Evolutionary conservation across 495 filamentous ascomycete species (phyloP).

Genomic region (Zalerion maritima): DNA sequence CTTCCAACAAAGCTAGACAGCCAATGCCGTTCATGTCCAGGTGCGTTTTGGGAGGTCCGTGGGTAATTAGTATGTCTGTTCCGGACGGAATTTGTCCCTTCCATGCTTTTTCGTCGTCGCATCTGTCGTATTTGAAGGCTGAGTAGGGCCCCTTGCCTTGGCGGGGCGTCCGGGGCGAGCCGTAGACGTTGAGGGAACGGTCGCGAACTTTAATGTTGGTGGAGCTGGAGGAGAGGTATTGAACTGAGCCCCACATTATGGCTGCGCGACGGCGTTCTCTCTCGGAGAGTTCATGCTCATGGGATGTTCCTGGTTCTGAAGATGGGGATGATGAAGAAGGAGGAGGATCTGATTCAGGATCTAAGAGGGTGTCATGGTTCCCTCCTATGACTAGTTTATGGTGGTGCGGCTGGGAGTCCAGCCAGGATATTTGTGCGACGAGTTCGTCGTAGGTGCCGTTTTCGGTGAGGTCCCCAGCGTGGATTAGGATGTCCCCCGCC

Average conservation of each 20-base stretch:
- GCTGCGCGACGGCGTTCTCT: too few relatives aligned
- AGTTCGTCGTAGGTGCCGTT: constrained; percentile 65
- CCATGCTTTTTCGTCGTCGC: constrained; percentile 38
- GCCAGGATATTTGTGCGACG: constrained; percentile 82
- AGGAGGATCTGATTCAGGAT: constrained; percentile 50
- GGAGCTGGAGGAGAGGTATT: constrained; percentile 50
- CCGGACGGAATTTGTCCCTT: constrained; percentile 46
- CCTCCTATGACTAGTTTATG: constrained; percentile 39
- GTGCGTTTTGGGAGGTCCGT: constrained; percentile 62
- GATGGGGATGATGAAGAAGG: constrained; percentile 35
- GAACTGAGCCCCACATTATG: too few relatives aligned
- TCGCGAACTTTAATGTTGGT: constrained; percentile 39
- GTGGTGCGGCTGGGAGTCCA: constrained; percentile 48
- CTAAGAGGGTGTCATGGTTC: constrained; percentile 69
- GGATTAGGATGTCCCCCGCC: constrained; percentile 75
- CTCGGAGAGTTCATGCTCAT: constrained; percentile 37
- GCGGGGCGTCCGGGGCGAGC: constrained; percentile 55
- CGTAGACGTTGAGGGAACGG: constrained; percentile 61
- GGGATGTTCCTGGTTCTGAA: constrained; percentile 45
- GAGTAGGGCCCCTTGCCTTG: constrained; percentile 52
- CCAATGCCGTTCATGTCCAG: constrained; percentile 63
- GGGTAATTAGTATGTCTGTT: constrained; percentile 75
- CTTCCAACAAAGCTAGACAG: constrained; percentile 55
- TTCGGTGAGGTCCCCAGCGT: constrained; percentile 80
- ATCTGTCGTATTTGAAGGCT: constrained; percentile 52